Evolutionary conservation across 176 grass and related monocot genomes (phyloP).

Genomic region (Rhynchospora breviuscula): DNA sequence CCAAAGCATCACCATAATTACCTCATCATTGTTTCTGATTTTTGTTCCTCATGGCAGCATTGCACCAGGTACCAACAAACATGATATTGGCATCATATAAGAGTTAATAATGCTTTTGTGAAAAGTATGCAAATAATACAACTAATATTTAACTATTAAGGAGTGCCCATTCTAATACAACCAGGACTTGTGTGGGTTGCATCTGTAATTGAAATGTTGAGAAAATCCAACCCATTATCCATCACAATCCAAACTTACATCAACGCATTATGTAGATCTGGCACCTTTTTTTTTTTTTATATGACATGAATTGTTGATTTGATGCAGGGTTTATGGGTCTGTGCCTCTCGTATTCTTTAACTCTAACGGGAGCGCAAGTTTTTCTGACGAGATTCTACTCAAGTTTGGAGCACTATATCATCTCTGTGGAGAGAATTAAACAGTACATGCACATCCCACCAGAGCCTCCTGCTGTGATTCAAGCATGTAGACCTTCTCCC

Average conservation of each 20-base stretch:
- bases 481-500: slow-evolving; percentile 58
- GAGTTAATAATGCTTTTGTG: too few relatives aligned
- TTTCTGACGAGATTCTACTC: slow-evolving; percentile 86
- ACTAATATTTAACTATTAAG: neutral
- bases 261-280: neutral
- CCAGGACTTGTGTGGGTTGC: neutral
- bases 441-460: slow-evolving; percentile 78
- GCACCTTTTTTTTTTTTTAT: neutral
- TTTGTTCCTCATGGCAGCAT: slow-evolving; percentile 62
- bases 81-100: neutral
- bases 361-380: slow-evolving; percentile 41
- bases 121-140: neutral
- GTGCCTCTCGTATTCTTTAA: slow-evolving; percentile 82
- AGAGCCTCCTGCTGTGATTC: slow-evolving; percentile 62
- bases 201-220: neutral
- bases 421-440: slow-evolving; percentile 82
- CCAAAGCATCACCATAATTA: slow-evolving; percentile 65
- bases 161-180: neutral
- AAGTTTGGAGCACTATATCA: slow-evolving; percentile 72
- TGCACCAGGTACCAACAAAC: slow-evolving; percentile 55
- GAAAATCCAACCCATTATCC: neutral
- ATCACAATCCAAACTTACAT: neutral
- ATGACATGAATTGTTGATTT: slow-evolving; percentile 3
- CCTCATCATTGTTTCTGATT: slow-evolving; percentile 62
- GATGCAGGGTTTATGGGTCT: slow-evolving; percentile 79